These are phyloP conservation scores for Symmetrospora coprosmae DNA, from an alignment of 768 basidiomycete genomes.

Conservation along the genomic window DNA sequence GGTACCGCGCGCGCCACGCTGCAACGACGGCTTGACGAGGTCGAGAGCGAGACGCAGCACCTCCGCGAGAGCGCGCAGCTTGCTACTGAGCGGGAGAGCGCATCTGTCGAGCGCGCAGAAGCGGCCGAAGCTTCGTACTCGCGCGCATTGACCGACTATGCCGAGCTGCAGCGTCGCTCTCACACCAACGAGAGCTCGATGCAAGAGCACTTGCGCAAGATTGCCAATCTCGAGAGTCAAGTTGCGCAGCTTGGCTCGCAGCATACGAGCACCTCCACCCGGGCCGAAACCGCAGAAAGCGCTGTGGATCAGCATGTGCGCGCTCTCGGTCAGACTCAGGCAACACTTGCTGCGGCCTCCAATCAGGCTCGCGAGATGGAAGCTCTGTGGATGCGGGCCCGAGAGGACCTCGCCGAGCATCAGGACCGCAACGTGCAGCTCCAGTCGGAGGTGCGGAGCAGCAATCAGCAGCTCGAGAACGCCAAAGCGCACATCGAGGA, in stretches of 20 bases:
- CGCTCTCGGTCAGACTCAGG: conserved; percentile 69
- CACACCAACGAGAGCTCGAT: conserved; percentile 50
- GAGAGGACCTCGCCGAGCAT: conserved; percentile 49
- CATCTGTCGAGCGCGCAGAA: conserved; percentile 63
- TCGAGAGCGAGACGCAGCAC: conserved; percentile 36
- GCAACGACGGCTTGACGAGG: conserved; percentile 58
- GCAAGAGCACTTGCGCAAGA: conserved; percentile 60
- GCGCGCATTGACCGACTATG: conserved; percentile 50
- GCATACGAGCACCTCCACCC: conserved; percentile 47
- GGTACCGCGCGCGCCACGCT: conserved; percentile 51
- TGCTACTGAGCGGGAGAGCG: conserved; percentile 60
- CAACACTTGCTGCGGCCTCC: conserved; percentile 60
- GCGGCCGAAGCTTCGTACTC: conserved; percentile 54
- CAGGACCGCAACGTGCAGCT: conserved; percentile 19
- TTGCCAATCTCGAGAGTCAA: conserved; percentile 58
- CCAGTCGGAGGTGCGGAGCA: conserved; percentile 22
- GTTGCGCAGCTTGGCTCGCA: conserved; percentile 71
- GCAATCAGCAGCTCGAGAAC: background rate
- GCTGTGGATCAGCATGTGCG: conserved; percentile 73
- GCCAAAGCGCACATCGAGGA: conserved; percentile 13
- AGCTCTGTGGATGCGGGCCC: conserved; percentile 53
- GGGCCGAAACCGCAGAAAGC: conserved; percentile 56
- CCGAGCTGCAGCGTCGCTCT: conserved; percentile 55
- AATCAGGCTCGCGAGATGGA: conserved; percentile 67
- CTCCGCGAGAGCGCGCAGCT: conserved; percentile 53